Base-by-base conservation (phyloP, 2,329 filamentous ascomycete species). In the Fusarium sp. region DNA sequence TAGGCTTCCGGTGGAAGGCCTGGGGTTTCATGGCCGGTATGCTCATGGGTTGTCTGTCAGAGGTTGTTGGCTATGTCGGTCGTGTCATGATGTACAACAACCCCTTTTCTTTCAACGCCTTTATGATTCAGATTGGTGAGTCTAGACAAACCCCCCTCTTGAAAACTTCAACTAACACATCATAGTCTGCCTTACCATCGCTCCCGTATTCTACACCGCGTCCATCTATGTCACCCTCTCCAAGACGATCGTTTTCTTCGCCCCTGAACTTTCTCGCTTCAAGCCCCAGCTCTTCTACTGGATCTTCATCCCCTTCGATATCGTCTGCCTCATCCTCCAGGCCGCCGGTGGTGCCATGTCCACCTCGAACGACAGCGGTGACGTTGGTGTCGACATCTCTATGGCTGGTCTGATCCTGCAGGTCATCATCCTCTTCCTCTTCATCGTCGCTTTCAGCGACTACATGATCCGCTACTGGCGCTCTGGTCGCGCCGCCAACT, bases 221-320 rank as follows among this genome's bases (percentile, higher is more conserved):
- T 90, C 90, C 68, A 90, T 93, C 78, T 94, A 93, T 79, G 87
- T 93, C 63, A 91, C 89, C 33, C 85, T 92, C 33, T 82, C 81
- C 72, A 83, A 83, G 71, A 76, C 81, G 7, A 86, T 86, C 74
- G 59, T 86, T 47, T 79, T 79, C 79, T 80, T 86, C 69, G 82
- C 80, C 2, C 82, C 81, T 4, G 77, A 82, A 3, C 78, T 86
- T 43, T 85, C 85, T 17, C 84, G 85, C 65, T 84, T 87, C 80
- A 81, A 79, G 47, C 85, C 86, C 15, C 75, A 79, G 47, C 79
- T 85, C 47, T 84, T 86, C 72, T 83, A 84, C 82, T 87, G 83
- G 83, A 80, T 86, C 79, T 87, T 87, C 81, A 87, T 89, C 79
- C 87, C 87, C 74, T 87, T 87, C 77, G 89, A 91, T 74, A 58